Evolutionary conservation across 371 early-diverging fungal species (phyloP).

Genomic region (Mucor racemosus): DNA sequence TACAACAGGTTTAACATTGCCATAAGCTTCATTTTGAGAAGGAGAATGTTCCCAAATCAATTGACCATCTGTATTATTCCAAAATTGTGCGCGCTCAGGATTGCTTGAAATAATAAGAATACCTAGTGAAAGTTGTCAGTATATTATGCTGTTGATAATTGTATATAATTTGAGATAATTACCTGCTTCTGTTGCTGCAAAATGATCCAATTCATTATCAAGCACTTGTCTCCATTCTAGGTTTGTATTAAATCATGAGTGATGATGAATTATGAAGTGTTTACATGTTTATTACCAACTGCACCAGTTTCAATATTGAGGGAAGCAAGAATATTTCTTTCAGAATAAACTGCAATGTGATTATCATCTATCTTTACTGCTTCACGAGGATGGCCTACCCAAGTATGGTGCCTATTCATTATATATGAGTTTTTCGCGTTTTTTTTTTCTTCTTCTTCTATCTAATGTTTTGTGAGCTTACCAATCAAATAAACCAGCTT

Average conservation of each 20-base stretch:
- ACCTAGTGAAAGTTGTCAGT: conserved; percentile 26
- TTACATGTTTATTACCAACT: conserved; percentile 44
- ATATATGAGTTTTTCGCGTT: conserved; percentile 2
- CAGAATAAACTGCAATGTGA: conserved; percentile 59
- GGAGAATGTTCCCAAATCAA: conserved; percentile 30
- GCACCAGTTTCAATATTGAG: conserved; percentile 59
- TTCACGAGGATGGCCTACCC: conserved; percentile 62
- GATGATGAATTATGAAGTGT: neutral
- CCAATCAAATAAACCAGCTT: conserved; percentile 64
- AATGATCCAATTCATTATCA: conserved; percentile 31
- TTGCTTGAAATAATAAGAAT: conserved; percentile 49
- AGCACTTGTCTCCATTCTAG: conserved; percentile 59
- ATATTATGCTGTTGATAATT: too few species aligned
- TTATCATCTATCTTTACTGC: conserved; percentile 41
- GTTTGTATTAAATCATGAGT: neutral
- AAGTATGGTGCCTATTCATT: conserved; percentile 61
- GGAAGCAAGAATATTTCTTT: conserved; percentile 66
- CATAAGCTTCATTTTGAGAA: conserved; percentile 10
- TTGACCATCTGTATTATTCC: conserved; percentile 42
- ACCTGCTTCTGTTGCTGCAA: conserved; percentile 30
- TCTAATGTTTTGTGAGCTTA: conserved; percentile 23
- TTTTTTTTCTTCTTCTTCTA: neutral
- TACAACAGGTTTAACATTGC: conserved; percentile 8
- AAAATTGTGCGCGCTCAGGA: conserved; percentile 52
- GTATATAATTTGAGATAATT: neutral